Evolutionary conservation across 2,329 filamentous ascomycete species (phyloP).

Genomic region (Talaromyces islandicus): DNA sequence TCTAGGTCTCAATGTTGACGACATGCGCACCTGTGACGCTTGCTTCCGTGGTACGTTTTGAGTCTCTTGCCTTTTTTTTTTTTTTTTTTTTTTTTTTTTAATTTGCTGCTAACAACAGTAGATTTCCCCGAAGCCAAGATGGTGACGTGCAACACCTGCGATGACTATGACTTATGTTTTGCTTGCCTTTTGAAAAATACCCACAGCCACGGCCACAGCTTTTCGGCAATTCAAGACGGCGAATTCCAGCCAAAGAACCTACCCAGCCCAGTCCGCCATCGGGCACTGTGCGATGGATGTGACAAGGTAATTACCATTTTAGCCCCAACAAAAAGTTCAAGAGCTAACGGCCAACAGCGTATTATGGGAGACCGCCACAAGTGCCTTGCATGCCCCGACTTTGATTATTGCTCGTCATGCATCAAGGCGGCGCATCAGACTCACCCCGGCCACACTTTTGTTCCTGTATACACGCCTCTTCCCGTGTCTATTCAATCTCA

Average conservation of each 20-base stretch:
- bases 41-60: conserved; percentile 54
- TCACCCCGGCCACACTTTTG: conserved; percentile 83
- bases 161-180: conserved; percentile 90
- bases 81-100: not conserved
- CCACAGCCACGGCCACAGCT: conserved; percentile 83
- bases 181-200: conserved; percentile 67
- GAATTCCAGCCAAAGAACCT: conserved; percentile 20
- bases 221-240: conserved; percentile 48
- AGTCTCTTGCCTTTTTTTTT: not conserved
- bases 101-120: conserved; percentile 26
- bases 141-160: conserved; percentile 76
- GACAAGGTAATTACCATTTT: conserved; percentile 54
- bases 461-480: conserved; percentile 71
- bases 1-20: conserved; percentile 14
- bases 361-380: conserved; percentile 91
- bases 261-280: conserved; percentile 73
- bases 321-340: not conserved
- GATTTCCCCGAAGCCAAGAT: conserved; percentile 73
- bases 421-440: conserved; percentile 58
- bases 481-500: conserved; percentile 40
- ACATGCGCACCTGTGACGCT: conserved; percentile 54
- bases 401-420: conserved; percentile 86
- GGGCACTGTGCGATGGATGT: conserved; percentile 91
- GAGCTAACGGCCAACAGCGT: conserved; percentile 42
- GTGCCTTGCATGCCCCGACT: conserved; percentile 94